Conservation (phyloP, 345 rosid genomes). For the Lumnitzera littorea region DNA sequence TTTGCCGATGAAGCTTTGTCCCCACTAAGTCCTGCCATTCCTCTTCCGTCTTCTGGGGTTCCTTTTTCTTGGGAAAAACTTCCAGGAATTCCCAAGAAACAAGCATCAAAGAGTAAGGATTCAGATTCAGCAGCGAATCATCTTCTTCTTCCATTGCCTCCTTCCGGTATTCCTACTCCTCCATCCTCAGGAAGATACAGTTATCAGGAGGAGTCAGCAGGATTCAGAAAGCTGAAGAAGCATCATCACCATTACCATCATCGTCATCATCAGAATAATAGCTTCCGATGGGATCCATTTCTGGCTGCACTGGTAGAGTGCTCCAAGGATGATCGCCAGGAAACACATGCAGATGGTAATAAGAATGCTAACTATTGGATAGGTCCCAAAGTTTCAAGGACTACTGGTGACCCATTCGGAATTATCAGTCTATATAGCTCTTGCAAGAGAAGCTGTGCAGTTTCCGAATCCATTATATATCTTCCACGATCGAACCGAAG, state of each 20-base stretch:
- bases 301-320: conserved; percentile 68
- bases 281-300: conserved; percentile 49
- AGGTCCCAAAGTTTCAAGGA: conserved; percentile 25
- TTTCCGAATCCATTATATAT: conserved; percentile 66
- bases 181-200: conserved; percentile 17
- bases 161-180: conserved; percentile 28
- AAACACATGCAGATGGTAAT: neutral
- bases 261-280: conserved; percentile 6
- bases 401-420: conserved; percentile 40
- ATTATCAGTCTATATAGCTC: conserved; percentile 52
- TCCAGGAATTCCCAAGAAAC: conserved; percentile 84
- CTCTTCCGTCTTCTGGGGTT: conserved; percentile 49
- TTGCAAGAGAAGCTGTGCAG: conserved; percentile 56
- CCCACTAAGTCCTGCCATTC: conserved; percentile 49
- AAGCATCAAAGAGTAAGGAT: conserved; percentile 22
- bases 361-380: conserved; percentile 9
- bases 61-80: conserved; percentile 93
- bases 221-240: conserved; percentile 14
- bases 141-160: conserved; percentile 8
- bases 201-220: conserved; percentile 6
- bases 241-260: neutral
- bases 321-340: conserved; percentile 36
- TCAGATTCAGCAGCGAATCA: conserved; percentile 13
- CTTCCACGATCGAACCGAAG: conserved; percentile 42
- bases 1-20: conserved; percentile 30